These are phyloP conservation scores for Pleurotus sapidus DNA, from an alignment of 768 basidiomycete genomes.

Conservation along the genomic window DNA sequence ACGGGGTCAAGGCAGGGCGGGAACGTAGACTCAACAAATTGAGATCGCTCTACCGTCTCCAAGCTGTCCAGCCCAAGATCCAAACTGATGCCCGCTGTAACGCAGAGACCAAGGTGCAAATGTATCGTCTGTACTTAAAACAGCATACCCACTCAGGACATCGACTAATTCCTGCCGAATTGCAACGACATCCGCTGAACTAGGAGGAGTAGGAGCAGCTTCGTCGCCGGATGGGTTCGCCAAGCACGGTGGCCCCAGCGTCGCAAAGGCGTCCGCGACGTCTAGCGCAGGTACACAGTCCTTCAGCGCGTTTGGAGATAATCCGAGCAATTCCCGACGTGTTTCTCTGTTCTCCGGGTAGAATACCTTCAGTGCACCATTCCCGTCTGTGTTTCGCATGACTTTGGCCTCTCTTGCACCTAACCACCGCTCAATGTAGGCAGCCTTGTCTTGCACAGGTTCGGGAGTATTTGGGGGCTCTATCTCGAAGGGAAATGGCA, in stretches of 20 bases:
- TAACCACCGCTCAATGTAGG: constrained; percentile 79
- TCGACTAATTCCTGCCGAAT: constrained; percentile 75
- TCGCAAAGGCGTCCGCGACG: constrained; percentile 76
- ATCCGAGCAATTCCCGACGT: constrained; percentile 59
- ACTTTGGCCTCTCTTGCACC: constrained; percentile 57
- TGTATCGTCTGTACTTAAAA: constrained; percentile 37
- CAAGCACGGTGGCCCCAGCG: constrained; percentile 62
- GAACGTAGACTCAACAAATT: constrained; percentile 39
- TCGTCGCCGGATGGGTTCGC: constrained; percentile 34
- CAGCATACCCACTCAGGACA: constrained; percentile 74
- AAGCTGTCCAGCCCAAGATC: constrained; percentile 88
- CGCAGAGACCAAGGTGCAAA: constrained; percentile 86
- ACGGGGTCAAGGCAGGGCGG: not conserved
- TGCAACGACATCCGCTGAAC: constrained; percentile 31
- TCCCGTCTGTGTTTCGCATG: constrained; percentile 13
- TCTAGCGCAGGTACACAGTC: constrained; percentile 86
- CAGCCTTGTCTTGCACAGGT: constrained; percentile 47
- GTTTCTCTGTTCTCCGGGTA: constrained; percentile 48
- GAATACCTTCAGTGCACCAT: constrained; percentile 41
- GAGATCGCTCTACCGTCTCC: constrained; percentile 97
- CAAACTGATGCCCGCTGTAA: constrained; percentile 92
- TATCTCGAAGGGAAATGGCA: constrained; percentile 82
- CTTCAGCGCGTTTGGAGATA: constrained; percentile 63
- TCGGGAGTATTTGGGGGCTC: constrained; percentile 48
- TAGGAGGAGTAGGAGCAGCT: constrained; percentile 26